A percentile compares a stretch with the other conserved stretches of the same genome.
Evolutionary conservation across 2,329 filamentous ascomycete genomes (phyloP).

Genomic region (Fusarium domesticum): DNA sequence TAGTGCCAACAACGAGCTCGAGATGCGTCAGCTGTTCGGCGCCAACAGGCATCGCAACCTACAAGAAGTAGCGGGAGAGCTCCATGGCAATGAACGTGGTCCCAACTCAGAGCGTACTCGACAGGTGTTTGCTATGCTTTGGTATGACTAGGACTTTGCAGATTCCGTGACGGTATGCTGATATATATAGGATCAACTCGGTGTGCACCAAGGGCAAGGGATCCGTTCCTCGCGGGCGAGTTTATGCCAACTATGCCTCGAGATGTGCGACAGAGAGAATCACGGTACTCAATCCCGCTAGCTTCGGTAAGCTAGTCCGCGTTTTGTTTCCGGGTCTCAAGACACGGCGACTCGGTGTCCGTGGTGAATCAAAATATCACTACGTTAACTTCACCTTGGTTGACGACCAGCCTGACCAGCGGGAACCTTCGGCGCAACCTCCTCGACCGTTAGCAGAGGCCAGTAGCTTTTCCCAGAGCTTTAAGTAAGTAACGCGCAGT

Average conservation of each 20-base stretch:
- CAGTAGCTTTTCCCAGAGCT: conserved; percentile 45
- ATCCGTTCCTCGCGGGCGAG: conserved; percentile 86
- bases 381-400: conserved; percentile 69
- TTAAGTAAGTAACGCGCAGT: conserved; percentile 43
- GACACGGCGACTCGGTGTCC: conserved; percentile 84
- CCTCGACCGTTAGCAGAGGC: conserved; percentile 50
- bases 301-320: conserved; percentile 94
- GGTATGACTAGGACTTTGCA: conserved; percentile 50
- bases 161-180: conserved; percentile 6
- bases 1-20: conserved; percentile 76
- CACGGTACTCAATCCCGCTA: conserved; percentile 92
- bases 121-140: conserved; percentile 86
- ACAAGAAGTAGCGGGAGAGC: conserved; percentile 69
- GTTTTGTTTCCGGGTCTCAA: conserved; percentile 95
- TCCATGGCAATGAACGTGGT: conserved; percentile 75
- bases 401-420: conserved; percentile 53
- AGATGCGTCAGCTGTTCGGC: conserved; percentile 73
- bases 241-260: conserved; percentile 93
- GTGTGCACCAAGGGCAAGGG: conserved; percentile 73
- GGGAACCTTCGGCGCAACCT: conserved; percentile 45
- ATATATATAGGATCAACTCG: conserved; percentile 61
- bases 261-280: conserved; percentile 91
- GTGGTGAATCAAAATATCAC: conserved; percentile 98
- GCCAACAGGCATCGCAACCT: conserved; percentile 65
- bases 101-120: conserved; percentile 80